Base-by-base conservation (phyloP, 2,329 filamentous ascomycete species). In the Incumbomyces delicatus region DNA sequence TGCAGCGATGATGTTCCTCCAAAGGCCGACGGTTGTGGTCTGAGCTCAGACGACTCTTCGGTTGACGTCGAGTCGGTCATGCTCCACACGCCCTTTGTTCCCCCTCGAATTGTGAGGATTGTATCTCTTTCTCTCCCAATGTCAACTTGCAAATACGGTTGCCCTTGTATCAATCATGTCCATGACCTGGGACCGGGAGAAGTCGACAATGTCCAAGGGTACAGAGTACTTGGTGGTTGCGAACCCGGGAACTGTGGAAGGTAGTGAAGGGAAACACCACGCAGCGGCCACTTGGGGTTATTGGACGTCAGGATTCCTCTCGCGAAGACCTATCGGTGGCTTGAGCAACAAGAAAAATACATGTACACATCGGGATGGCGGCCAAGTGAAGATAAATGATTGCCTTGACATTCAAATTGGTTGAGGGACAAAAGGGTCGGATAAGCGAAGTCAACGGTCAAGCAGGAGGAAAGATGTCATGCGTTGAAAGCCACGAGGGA, bases 1-100 rank as follows among this genome's bases (percentile, higher is more conserved):
- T 44, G 62, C 58, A n/a, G 62, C 54, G 46, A 63, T 58, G 18
- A 51, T 33, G 14, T 56, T 29, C n/a, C 18, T n/a, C 38, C 20
- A 22, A 29, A 20, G 7, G 17, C 18, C 12, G 12, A 14, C 12
- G 4, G 38, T 16, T 20, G n/a, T n/a, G 38, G 11, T 22, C 30
- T 22, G 40, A 11, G 12, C 40, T 42, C 40, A 30, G 14, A 17
- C 40, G 8, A 18, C 3, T 33, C 40, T 16, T 27, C 40, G 13
- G 40, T 20, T 14, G 13, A 16, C 10, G 40, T 6, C 27, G 40
- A 32, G 29, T 17, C 29, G 27, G 40, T n/a, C 29, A 33, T 42
- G 6, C 11, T 20, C 22, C 22, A 27, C 22, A 27, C 22, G 22
- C 18, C 20, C 27, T 32, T 33, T 12, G 33, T n/a, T 35, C 33